These are phyloP conservation scores for Yarrowia divulgata DNA, from an alignment of 805 yeast species.

Conservation along the genomic window DNA sequence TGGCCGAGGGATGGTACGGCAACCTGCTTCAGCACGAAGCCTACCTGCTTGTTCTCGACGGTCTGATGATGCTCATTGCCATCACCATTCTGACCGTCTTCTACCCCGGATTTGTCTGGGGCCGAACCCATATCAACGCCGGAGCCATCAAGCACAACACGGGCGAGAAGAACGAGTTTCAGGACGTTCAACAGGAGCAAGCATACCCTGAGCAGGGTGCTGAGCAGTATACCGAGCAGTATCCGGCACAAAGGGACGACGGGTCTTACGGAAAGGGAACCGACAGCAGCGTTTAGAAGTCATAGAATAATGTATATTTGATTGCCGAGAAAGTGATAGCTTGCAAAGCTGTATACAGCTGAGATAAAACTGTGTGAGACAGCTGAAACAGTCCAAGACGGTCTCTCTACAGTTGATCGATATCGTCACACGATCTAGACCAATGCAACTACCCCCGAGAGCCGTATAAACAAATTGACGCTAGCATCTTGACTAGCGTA, in stretches of 20 bases:
- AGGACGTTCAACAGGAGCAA: not conserved
- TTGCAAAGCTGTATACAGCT: no score
- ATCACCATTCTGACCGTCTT: slow-evolving; percentile 57
- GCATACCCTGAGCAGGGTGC: not conserved
- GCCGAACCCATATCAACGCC: slow-evolving; percentile 15
- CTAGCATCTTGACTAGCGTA: not conserved
- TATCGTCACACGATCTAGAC: not conserved
- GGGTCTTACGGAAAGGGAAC: slow-evolving; percentile 19
- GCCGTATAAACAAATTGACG: slow-evolving; percentile 1
- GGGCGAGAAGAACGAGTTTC: slow-evolving; percentile 4
- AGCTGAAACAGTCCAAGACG: no score
- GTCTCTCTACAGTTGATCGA: no score
- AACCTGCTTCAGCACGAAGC: slow-evolving; percentile 65
- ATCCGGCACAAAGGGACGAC: slow-evolving; percentile 4
- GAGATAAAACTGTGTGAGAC: no score
- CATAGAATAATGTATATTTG: not conserved
- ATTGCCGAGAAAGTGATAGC: no score
- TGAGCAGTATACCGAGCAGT: not conserved
- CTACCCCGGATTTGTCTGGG: slow-evolving; percentile 64
- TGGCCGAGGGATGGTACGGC: slow-evolving; percentile 77
- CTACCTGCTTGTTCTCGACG: slow-evolving; percentile 67
- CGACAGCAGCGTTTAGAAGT: slow-evolving; percentile 22
- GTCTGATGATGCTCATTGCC: slow-evolving; percentile 65
- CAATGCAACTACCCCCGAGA: not conserved
- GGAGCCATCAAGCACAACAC: slow-evolving; percentile 11